Evolutionary conservation across 257 asterid species (phyloP), one percentile per base, ranked within the genome.

Genomic region (Haberlea rhodopensis): DNA sequence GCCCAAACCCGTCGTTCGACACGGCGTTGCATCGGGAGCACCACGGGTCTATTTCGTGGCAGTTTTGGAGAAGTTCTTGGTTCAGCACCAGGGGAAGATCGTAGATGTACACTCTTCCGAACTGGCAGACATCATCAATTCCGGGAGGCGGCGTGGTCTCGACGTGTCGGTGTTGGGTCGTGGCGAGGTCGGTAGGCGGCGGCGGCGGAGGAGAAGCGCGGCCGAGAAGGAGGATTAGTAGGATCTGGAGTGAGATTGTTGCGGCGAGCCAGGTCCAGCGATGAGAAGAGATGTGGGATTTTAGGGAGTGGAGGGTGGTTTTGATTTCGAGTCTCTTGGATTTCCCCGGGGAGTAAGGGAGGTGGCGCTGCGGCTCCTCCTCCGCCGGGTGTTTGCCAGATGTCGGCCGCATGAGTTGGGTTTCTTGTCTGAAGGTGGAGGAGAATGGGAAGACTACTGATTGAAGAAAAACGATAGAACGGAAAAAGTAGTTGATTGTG

Each of bases 1-100:
- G 85, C 11, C 94, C 94, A 55, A 79, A 74, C 3, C 94, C 94
- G 53, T 73, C 81, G 69, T 85, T 81, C 34, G 87, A 76, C 48
- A 83, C 73, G 19, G 82, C 85, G 65, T 51, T 54, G 79, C 94
- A 85, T 57, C 76, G 75, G 34, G 82, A 78, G 59, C 69, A 71
- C 94, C 94, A 85, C 0, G 87, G 87, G 65, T 83, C 85, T 15
- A 83, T 49, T 57, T 77, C 79, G 34, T 71, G 72, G 77, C 87
- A 85, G 68, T 75, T 77, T 6, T 73, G 62, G 60, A 83, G 67
- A 9, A 84, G 75, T 59, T 77, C 87, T 23, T 34, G 46, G 70
- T 84, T 84, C 57, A 81, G 73, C 20, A 69, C 27, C 2, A 85
- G 46, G 5, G 87, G 85, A 53, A 84, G 78, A 51, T 84, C 74